Evolutionary conservation across 2,329 filamentous ascomycete genomes (phyloP), one percentile per base, ranked within the genome.

Genomic region (Nemania sp.): DNA sequence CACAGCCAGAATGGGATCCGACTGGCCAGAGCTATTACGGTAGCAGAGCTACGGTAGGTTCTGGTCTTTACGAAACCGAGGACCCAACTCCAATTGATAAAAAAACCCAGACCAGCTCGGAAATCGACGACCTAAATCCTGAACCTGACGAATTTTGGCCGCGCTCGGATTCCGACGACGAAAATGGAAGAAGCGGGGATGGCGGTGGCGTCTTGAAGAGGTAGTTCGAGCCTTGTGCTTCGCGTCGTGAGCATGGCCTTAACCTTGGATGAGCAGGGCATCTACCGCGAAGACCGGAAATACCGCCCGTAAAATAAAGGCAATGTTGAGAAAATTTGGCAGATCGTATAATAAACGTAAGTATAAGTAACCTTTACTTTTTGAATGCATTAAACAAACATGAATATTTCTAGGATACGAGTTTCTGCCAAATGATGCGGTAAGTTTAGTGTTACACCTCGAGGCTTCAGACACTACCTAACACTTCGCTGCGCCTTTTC

Each of bases 121-220:
- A 56, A 14, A 56, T 60, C 20, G 58, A 61, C 17, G 49, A 49
- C n/a, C 30, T 53, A 5, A 54, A 46, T 15, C 33, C 52, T 11
- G 49, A 50, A 9, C 54, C 57, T n/a, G 59, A 52, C 31, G 54
- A 62, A 3, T 59, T 64, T 41, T 66, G 60, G 60, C 63, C 64
- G 23, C 53, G 31, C 6, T 50, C 54, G 20, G 63, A 65, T 39
- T 63, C 64, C 6, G 64, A 64, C 22, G 61, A 63, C 40, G 62
- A 57, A 23, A 57, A 60, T 20, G 57, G 45, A 37, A 49, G 52
- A 12, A 58, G 46, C 24, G 44, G 34, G 23, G 14, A 19, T 6
- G 22, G n/a, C 4, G 26, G 30, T 11, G 23, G 15, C 19, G 12
- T 28, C 19, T 55, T 54, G 45, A 61, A 55, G 40, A 58, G 59